Conservation (phyloP, 31 red algal species). For the Endocladia muricata region DNA sequence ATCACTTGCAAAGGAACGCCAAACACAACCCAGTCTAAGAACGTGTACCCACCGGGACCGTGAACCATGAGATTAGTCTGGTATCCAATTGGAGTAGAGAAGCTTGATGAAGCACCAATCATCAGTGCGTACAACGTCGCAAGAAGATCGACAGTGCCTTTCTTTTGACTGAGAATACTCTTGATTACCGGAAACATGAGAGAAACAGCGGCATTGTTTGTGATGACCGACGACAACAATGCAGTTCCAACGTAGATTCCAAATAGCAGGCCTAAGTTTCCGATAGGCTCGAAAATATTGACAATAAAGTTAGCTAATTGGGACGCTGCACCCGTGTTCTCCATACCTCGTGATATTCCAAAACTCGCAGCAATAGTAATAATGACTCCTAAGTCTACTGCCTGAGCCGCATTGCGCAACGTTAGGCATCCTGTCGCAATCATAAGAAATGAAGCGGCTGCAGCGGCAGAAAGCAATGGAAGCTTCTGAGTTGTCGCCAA, state of each 20-base stretch:
- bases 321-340: constrained; percentile 67
- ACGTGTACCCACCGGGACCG: constrained; percentile 78
- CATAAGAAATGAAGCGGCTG: constrained; percentile 61
- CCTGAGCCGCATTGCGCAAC: constrained; percentile 44
- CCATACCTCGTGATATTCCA: constrained; percentile 72
- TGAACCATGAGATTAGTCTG: constrained; percentile 94
- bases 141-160: constrained; percentile 3
- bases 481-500: constrained; percentile 39
- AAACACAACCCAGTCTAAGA: constrained; percentile 83
- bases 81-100: constrained; percentile 87
- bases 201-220: constrained; percentile 83
- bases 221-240: constrained; percentile 73
- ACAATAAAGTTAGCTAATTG: constrained; percentile 79
- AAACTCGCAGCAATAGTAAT: constrained; percentile 86
- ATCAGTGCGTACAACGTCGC: constrained; percentile 79
- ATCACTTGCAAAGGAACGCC: constrained; percentile 79
- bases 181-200: constrained; percentile 76
- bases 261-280: constrained; percentile 68
- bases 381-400: constrained; percentile 71
- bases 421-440: constrained; percentile 72
- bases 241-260: constrained; percentile 81
- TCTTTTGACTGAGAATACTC: constrained; percentile 30
- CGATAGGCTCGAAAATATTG: constrained; percentile 42
- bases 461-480: constrained; percentile 65
- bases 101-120: constrained; percentile 81